Conservation (phyloP, 768 basidiomycete genomes). For the Naganishia randhawae region DNA sequence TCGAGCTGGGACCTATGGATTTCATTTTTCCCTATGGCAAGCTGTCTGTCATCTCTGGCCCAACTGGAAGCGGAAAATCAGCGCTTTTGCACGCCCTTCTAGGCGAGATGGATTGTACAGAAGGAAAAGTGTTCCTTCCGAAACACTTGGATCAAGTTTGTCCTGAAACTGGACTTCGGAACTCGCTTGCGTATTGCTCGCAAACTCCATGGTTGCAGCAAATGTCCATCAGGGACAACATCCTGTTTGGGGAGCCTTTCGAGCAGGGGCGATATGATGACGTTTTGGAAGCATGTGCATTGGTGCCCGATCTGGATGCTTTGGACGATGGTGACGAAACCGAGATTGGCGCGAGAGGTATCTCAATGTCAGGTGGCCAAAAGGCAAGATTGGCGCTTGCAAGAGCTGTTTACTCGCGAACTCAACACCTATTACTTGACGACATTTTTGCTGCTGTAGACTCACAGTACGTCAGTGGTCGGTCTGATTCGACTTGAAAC, state of each 20-base stretch:
- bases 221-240: slow-evolving; percentile 50
- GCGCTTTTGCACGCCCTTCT: slow-evolving; percentile 61
- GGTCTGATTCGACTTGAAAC: not conserved
- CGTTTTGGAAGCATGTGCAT: slow-evolving; percentile 27
- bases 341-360: slow-evolving; percentile 33
- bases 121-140: slow-evolving; percentile 62
- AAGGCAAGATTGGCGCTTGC: slow-evolving; percentile 76
- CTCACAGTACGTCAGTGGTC: slow-evolving; percentile 12
- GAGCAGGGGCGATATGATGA: slow-evolving; percentile 25
- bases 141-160: slow-evolving; percentile 58
- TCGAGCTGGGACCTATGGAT: slow-evolving; percentile 65
- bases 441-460: slow-evolving; percentile 74
- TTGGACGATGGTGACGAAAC: slow-evolving; percentile 37
- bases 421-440: slow-evolving; percentile 66
- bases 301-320: slow-evolving; percentile 30
- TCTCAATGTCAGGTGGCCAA: slow-evolving; percentile 67
- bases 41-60: slow-evolving; percentile 66
- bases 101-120: slow-evolving; percentile 50
- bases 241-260: slow-evolving; percentile 43
- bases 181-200: slow-evolving; percentile 66
- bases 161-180: slow-evolving; percentile 44
- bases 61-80: slow-evolving; percentile 79
- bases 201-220: slow-evolving; percentile 58
- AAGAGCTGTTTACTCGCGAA: slow-evolving; percentile 71
- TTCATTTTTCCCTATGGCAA: slow-evolving; percentile 69